Conservation (phyloP, 257 asterid genomes). For the Gardenia jasminoides region DNA sequence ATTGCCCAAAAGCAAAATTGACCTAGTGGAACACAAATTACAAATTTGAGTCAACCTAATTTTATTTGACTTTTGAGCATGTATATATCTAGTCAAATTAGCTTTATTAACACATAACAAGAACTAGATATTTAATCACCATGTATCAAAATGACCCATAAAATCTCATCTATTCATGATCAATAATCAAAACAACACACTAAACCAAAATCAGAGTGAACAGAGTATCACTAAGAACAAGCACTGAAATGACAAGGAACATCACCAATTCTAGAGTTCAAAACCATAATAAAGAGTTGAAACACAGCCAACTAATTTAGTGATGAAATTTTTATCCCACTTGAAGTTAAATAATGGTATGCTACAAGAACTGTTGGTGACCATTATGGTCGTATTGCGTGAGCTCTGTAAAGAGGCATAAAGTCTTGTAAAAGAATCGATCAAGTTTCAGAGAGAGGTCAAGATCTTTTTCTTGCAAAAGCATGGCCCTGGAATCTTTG, state of each 20-base stretch:
- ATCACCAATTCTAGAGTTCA: not conserved
- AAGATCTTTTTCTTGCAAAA: conserved; percentile 80
- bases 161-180: too few species aligned
- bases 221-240: not conserved
- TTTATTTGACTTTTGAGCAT: too few species aligned
- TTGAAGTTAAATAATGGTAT: not conserved
- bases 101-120: too few species aligned
- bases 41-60: too few species aligned
- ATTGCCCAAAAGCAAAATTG: too few species aligned
- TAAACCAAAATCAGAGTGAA: not conserved
- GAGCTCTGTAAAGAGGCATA: not conserved
- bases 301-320: not conserved
- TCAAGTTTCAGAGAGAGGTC: conserved; percentile 91
- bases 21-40: too few species aligned
- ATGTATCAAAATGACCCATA: too few species aligned
- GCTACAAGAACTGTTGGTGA: not conserved
- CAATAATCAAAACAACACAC: not conserved
- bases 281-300: not conserved
- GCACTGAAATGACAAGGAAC: conserved; percentile 6
- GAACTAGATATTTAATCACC: too few species aligned
- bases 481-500: conserved; percentile 96
- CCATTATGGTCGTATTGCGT: not conserved
- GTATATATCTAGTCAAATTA: too few species aligned
- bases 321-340: too few species aligned
- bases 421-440: conserved; percentile 67